Percentiles rank a stretch among this genome's conserved stretches.
phyloP scores from a whole-genome alignment of 2,329 filamentous ascomycete genomes.

The Fusarium sp. region DNA sequence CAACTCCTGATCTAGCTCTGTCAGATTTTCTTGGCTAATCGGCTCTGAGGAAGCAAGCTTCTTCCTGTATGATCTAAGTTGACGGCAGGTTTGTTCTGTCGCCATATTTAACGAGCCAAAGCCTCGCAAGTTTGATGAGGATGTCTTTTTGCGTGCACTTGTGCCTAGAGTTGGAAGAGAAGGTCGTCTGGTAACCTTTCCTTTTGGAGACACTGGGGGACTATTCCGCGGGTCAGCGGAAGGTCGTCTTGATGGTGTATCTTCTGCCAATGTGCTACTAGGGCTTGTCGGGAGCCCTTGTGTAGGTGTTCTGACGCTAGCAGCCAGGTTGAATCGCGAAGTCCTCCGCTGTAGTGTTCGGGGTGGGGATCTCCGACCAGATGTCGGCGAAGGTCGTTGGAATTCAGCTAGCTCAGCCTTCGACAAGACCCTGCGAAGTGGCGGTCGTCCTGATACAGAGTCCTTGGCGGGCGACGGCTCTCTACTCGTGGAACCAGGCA shows the following conservation, averaged over 20 bases:
- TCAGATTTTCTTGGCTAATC: conserved; percentile 66
- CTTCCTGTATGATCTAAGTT: conserved; percentile 69
- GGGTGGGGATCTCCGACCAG: conserved; percentile 65
- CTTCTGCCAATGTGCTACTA: conserved; percentile 49
- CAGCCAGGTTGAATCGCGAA: conserved; percentile 60
- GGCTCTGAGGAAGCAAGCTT: conserved; percentile 67
- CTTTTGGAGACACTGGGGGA: conserved; percentile 61
- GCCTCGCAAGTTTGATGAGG: conserved; percentile 56
- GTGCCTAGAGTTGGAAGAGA: conserved; percentile 63
- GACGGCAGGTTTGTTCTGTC: conserved; percentile 72
- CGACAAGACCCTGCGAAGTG: conserved; percentile 85
- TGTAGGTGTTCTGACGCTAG: conserved; percentile 51
- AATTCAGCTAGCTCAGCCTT: conserved; percentile 89
- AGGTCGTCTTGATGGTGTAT: conserved; percentile 60
- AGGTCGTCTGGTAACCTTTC: conserved; percentile 59
- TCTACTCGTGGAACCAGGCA: conserved; percentile 54
- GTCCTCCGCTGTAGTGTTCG: conserved; percentile 63
- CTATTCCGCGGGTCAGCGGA: conserved; percentile 58
- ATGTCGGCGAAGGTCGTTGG: conserved; percentile 60
- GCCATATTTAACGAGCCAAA: conserved; percentile 69
- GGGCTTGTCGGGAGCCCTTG: conserved; percentile 54
- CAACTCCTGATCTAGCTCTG: conserved; percentile 72
- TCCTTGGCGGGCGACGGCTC: conserved; percentile 66
- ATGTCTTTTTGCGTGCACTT: conserved; percentile 60
- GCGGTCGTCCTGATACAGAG: conserved; percentile 69